Evolutionary conservation across 495 filamentous ascomycete genomes (phyloP).

Genomic region (Penicillium turbatum): DNA sequence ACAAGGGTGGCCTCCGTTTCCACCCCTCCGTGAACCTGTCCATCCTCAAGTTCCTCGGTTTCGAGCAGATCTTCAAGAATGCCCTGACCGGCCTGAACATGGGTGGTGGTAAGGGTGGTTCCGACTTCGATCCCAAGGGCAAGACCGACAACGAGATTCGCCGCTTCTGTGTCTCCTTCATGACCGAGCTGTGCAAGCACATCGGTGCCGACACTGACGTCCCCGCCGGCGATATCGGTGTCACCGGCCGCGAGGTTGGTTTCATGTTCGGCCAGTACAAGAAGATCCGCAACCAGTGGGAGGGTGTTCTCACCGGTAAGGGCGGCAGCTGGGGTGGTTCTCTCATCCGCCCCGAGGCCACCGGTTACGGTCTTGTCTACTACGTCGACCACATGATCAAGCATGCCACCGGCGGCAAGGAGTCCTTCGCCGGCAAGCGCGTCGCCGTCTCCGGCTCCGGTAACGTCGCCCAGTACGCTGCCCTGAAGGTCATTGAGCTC

Average conservation of each 20-base stretch:
- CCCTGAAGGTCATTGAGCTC: slow-evolving; percentile 94
- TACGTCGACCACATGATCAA: slow-evolving; percentile 96
- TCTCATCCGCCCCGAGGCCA: slow-evolving; percentile 95
- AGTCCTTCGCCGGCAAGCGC: slow-evolving; percentile 84
- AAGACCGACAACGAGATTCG: slow-evolving; percentile 97
- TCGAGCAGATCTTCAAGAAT: slow-evolving; percentile 99
- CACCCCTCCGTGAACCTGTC: slow-evolving; percentile 96
- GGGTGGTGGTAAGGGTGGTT: slow-evolving; percentile 96
- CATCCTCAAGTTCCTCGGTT: slow-evolving; percentile 96
- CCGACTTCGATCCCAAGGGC: slow-evolving; percentile 99
- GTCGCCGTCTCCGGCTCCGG: slow-evolving; percentile 96
- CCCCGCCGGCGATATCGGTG: slow-evolving; percentile 84
- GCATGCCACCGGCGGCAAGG: slow-evolving; percentile 73
- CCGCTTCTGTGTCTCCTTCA: slow-evolving; percentile 94
- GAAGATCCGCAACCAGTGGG: slow-evolving; percentile 81
- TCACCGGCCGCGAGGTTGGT: slow-evolving; percentile 91
- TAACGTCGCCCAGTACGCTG: slow-evolving; percentile 97
- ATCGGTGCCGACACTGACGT: slow-evolving; percentile 96
- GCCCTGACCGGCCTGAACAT: slow-evolving; percentile 94
- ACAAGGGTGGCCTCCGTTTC: slow-evolving; percentile 96
- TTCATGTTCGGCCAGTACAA: slow-evolving; percentile 97
- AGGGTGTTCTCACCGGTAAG: slow-evolving; percentile 95
- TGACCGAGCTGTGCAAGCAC: slow-evolving; percentile 90
- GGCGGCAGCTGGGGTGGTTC: slow-evolving; percentile 87
- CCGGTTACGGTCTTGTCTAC: slow-evolving; percentile 95